Base-by-base conservation (phyloP, 2,329 filamentous ascomycete species). In the Lasiodiplodia sp. region DNA sequence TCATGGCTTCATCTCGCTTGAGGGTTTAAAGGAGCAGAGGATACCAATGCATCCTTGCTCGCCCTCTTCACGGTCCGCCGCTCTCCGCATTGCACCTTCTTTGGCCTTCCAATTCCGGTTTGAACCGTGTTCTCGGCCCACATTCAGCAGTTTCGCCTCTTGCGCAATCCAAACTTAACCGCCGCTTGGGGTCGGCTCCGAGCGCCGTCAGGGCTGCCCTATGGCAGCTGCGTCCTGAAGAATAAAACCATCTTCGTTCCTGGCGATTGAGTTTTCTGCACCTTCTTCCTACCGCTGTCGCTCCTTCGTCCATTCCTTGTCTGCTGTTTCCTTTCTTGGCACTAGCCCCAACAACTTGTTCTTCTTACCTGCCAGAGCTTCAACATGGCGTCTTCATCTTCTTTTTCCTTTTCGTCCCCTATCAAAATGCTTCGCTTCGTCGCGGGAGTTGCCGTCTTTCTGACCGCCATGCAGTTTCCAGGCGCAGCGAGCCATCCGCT, bases 361-460 rank as follows among this genome's bases (percentile, higher is more conserved):
- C 49, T 63, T 25, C 34, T 51, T 11, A 11, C 16, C 25, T n/a
- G 58, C 58, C 40, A 51, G 25, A 18, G 16, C 25, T 16, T n/a
- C n/a, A 12, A 11, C 40, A 51, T 63, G 58, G 58, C 40, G 18
- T 63, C 40, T 34, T 49, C 58, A 37, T 21, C 58, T 37, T 62
- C 58, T 21, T 51, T 18, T 14, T 63, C 58, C 21, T 63, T 28
- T 34, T 7, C 40, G 28, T 51, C 40, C 40, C 58, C 47, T 18
- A 5, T 51, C 23, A 63, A 51, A 31, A 63, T 63, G 58, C 40
- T 51, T 63, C 40, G 31, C 10, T 63, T 21, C 8, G 58, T 25
- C 18, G 58, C 58, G 58, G 58, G 58, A 51, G 40, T 40, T 34
- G 38, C 58, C 18, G 40, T 63, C 58, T 63, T 63, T 63, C 58